These are phyloP conservation scores for Cucurbita argyrosperma DNA, from an alignment of 306 rosid species.

Conservation along the genomic window DNA sequence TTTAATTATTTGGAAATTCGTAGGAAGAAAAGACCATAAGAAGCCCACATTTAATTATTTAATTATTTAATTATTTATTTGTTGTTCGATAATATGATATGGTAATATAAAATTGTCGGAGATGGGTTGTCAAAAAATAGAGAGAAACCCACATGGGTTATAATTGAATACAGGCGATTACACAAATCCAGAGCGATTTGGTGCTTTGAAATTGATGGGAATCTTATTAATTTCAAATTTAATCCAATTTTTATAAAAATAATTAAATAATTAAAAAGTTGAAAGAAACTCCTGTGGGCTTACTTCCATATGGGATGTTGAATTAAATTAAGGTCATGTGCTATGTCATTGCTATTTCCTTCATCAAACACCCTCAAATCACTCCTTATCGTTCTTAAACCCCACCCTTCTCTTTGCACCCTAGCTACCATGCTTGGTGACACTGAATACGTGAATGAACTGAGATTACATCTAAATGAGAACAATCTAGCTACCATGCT, in stretches of 20 bases:
- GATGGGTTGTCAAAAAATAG: background rate
- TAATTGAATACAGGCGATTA: background rate
- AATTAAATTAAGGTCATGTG: constrained; percentile 31
- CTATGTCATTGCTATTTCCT: constrained; percentile 14
- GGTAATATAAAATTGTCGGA: background rate
- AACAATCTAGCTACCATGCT: too few relatives aligned
- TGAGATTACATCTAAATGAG: too few relatives aligned
- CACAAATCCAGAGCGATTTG: background rate
- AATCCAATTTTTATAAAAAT: background rate
- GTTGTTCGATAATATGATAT: background rate
- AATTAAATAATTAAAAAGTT: background rate
- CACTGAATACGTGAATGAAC: too few relatives aligned
- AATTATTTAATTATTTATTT: too few relatives aligned
- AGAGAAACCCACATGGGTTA: constrained; percentile 1
- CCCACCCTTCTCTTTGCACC: background rate
- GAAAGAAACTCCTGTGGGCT: constrained; percentile 6
- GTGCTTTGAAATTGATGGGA: constrained; percentile 1
- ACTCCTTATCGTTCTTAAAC: constrained; percentile 1
- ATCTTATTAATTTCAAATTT: background rate
- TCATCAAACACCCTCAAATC: constrained; percentile 19
- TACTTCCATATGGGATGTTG: constrained; percentile 41
- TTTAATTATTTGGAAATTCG: background rate
- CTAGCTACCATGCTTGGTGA: background rate
- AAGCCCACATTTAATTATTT: background rate
- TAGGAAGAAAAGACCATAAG: background rate